Evolutionary conservation across 139 green algal genomes (phyloP).

Genomic region (Nannochloris sp.): DNA sequence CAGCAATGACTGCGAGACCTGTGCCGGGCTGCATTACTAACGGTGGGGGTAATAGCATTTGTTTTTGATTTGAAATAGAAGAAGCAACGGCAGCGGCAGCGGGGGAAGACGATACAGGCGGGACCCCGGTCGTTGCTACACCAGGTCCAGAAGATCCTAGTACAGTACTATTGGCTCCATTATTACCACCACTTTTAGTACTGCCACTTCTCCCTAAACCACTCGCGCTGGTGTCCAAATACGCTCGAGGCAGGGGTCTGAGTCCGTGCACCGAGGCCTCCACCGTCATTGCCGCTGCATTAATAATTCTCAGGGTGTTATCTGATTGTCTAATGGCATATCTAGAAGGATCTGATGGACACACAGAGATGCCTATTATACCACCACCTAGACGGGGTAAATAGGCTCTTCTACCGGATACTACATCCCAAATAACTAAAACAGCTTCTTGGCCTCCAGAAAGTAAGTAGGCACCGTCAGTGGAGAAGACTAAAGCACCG

Average conservation of each 20-base stretch:
- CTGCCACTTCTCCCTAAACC: too few relatives aligned
- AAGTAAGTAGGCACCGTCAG: conserved; percentile 65
- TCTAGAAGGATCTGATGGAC: conserved; percentile 31
- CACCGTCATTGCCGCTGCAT: conserved; percentile 39
- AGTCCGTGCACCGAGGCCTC: conserved; percentile 44
- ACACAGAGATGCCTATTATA: conserved; percentile 38
- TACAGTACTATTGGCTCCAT: too few relatives aligned
- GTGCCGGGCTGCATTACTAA: conserved; percentile 14
- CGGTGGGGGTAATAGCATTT: too few relatives aligned
- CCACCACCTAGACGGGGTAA: conserved; percentile 65
- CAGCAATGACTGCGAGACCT: conserved; percentile 43
- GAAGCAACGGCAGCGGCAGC: too few relatives aligned
- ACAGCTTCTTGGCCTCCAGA: conserved; percentile 77
- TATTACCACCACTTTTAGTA: too few relatives aligned
- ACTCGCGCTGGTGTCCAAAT: neutral
- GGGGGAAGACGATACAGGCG: conserved; percentile 4
- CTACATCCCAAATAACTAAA: conserved; percentile 73
- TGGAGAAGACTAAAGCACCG: conserved; percentile 57
- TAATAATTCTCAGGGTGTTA: conserved; percentile 66
- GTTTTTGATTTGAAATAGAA: too few relatives aligned
- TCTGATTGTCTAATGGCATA: conserved; percentile 55
- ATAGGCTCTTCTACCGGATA: conserved; percentile 30
- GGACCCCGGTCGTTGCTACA: neutral
- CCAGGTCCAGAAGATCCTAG: neutral
- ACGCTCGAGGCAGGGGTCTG: conserved; percentile 15